A percentile compares a stretch with the other conserved stretches of the same genome.
Evolutionary conservation across 2,329 filamentous ascomycete species (phyloP).

Genomic region (Aspergillus piperis): DNA sequence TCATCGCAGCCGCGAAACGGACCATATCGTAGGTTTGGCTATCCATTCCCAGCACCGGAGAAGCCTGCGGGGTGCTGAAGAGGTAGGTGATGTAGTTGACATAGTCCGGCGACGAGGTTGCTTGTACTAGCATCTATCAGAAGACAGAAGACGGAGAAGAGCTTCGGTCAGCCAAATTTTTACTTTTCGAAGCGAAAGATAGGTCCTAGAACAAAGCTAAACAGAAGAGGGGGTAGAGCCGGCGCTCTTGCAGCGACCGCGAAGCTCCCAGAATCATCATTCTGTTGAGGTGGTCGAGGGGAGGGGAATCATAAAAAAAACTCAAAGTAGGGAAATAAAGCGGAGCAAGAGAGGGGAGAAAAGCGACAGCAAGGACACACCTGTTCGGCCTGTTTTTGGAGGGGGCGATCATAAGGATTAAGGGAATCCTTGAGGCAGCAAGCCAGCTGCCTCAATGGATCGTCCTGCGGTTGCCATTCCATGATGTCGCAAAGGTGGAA

Average conservation of each 20-base stretch:
- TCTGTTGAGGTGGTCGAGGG: background rate
- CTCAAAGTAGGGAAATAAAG: conserved; percentile 10
- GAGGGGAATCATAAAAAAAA: conserved; percentile 1
- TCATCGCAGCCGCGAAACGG: conserved; percentile 83
- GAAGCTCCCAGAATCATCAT: too few relatives aligned
- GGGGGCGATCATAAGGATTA: conserved; percentile 74
- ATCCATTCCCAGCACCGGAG: conserved; percentile 60
- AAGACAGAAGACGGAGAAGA: background rate
- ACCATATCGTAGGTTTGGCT: conserved; percentile 69
- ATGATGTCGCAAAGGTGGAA: conserved; percentile 50
- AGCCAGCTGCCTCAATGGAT: conserved; percentile 85
- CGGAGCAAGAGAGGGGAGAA: conserved; percentile 2
- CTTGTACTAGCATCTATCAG: conserved; percentile 84
- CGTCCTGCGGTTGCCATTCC: conserved; percentile 89
- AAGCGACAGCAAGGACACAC: conserved; percentile 55
- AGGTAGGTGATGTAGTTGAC: conserved; percentile 96
- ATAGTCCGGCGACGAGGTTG: conserved; percentile 85
- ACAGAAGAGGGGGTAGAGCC: background rate
- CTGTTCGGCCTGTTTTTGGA: conserved; percentile 85
- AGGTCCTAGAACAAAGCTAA: background rate
- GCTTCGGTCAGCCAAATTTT: conserved; percentile 21
- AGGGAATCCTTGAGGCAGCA: conserved; percentile 89
- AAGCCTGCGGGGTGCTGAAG: conserved; percentile 68
- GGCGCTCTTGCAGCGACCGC: background rate
- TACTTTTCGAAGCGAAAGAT: conserved; percentile 5